Evolutionary conservation across 345 rosid species (phyloP).

Genomic region (Zanthoxylum bungeanum): DNA sequence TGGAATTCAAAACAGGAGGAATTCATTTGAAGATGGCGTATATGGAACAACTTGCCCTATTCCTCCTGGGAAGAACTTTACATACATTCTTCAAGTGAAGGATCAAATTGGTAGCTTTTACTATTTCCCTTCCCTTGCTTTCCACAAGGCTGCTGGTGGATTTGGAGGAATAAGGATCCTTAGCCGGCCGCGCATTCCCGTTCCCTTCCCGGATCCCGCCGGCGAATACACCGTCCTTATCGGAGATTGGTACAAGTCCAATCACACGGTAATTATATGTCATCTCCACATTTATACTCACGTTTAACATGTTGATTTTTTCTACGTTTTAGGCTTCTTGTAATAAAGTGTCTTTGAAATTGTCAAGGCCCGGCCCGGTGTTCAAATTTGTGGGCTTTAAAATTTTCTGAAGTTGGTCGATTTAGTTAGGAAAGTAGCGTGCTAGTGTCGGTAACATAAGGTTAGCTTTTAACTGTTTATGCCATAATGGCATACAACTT

Average conservation of each 20-base stretch:
- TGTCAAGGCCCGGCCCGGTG: not conserved
- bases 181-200: conserved; percentile 67
- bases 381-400: not conserved
- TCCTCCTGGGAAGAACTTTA: conserved; percentile 80
- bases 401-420: not conserved
- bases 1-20: conserved; percentile 83
- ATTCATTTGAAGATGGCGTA: conserved; percentile 78
- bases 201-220: conserved; percentile 59
- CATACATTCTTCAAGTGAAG: conserved; percentile 75
- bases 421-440: not conserved
- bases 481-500: not conserved
- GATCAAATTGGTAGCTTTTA: conserved; percentile 84
- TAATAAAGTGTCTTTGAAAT: not conserved
- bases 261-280: conserved; percentile 51
- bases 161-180: conserved; percentile 72
- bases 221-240: conserved; percentile 64
- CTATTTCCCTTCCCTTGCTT: conserved; percentile 70
- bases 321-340: not conserved
- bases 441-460: not conserved
- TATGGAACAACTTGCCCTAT: conserved; percentile 88
- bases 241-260: conserved; percentile 71
- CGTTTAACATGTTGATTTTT: not conserved
- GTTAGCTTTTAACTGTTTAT: not conserved
- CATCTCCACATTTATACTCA: not conserved
- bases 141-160: conserved; percentile 81